Conservation (phyloP, 2,329 filamentous ascomycete genomes). For the Xenosphaeropsis pyriputrescens region DNA sequence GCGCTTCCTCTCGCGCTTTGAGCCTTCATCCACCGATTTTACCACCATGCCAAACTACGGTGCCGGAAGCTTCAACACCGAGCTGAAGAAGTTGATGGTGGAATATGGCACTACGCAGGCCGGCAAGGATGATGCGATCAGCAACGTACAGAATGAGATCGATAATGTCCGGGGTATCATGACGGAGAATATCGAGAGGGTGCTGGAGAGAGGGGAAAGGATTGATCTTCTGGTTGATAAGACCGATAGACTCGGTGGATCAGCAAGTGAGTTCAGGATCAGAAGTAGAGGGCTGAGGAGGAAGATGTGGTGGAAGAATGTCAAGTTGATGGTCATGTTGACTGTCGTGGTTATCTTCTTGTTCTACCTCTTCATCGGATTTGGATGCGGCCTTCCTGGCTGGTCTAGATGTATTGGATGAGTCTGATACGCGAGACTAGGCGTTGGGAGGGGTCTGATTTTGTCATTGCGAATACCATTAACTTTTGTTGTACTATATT, state of each 20-base stretch:
- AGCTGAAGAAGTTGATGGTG: conserved; percentile 64
- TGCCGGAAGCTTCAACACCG: conserved; percentile 71
- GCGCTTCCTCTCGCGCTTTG: conserved; percentile 64
- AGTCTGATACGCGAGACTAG: neutral
- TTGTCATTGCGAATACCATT: too few species aligned
- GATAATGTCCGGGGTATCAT: conserved; percentile 87
- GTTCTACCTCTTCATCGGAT: conserved; percentile 56
- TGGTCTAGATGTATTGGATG: conserved; percentile 18
- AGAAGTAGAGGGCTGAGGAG: conserved; percentile 75
- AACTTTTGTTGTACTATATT: too few species aligned
- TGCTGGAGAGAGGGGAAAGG: conserved; percentile 80
- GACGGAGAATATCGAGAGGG: conserved; percentile 86
- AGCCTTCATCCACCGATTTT: conserved; percentile 55
- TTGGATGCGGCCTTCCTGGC: conserved; percentile 56
- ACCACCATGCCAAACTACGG: conserved; percentile 74
- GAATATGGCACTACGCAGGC: conserved; percentile 69
- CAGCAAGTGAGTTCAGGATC: conserved; percentile 79
- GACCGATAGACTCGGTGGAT: conserved; percentile 82
- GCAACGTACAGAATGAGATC: conserved; percentile 76
- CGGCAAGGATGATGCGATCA: conserved; percentile 66
- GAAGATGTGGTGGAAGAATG: conserved; percentile 99
- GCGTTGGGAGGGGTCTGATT: too few species aligned
- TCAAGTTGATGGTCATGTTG: conserved; percentile 79
- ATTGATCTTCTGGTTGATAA: conserved; percentile 93
- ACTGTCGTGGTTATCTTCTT: conserved; percentile 58